Conservation (phyloP, 768 basidiomycete genomes). For the Butyriboletus loyo region DNA sequence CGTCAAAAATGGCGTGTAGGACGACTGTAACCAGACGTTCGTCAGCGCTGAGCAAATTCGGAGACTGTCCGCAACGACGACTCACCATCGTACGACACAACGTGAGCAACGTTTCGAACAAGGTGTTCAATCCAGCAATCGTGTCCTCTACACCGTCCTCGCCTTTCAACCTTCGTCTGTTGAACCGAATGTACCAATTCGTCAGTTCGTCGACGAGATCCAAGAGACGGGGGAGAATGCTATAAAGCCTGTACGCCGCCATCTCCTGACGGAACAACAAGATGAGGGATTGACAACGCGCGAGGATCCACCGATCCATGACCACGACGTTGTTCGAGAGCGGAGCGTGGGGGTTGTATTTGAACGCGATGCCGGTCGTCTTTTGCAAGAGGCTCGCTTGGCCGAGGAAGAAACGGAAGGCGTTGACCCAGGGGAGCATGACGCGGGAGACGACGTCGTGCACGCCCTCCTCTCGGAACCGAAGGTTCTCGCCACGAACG, state of each 20-base stretch:
- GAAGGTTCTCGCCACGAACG: constrained; percentile 94
- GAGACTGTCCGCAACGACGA: neutral
- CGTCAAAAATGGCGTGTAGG: constrained; percentile 97
- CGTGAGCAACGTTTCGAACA: constrained; percentile 94
- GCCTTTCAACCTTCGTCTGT: constrained; percentile 92
- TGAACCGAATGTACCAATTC: constrained; percentile 99
- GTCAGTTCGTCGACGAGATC: constrained; percentile 94
- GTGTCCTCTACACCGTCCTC: constrained; percentile 91
- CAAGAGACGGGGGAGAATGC: constrained; percentile 91
- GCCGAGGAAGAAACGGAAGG: constrained; percentile 98
- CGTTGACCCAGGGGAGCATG: constrained; percentile 96
- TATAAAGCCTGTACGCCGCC: constrained; percentile 96
- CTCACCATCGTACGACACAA: constrained; percentile 92
- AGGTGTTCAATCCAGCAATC: constrained; percentile 82
- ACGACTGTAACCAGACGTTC: constrained; percentile 55
- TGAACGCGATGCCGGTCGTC: constrained; percentile 69
- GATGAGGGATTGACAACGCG: constrained; percentile 96
- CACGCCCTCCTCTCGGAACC: constrained; percentile 98
- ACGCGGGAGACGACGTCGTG: constrained; percentile 96
- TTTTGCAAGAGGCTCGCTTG: constrained; percentile 88
- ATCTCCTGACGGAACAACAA: constrained; percentile 89
- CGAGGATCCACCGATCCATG: constrained; percentile 99
- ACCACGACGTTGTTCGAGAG: constrained; percentile 95
- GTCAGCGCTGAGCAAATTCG: neutral
- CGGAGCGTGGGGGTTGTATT: constrained; percentile 83